These are phyloP conservation scores for Knoxia roxburghii DNA, from an alignment of 257 asterid species.

Conservation along the genomic window DNA sequence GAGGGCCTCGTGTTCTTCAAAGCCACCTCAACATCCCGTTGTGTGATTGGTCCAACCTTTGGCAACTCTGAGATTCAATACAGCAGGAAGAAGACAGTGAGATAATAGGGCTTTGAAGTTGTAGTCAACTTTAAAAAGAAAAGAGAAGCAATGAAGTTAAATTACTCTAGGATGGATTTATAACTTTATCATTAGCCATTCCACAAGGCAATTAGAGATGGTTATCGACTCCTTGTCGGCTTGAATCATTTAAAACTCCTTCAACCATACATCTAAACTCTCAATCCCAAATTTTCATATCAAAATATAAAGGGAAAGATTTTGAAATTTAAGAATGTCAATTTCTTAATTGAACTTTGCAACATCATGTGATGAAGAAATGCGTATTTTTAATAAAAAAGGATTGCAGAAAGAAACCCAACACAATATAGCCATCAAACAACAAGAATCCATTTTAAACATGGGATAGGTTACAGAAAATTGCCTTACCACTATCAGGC, in stretches of 20 bases:
- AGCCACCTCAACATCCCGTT: conserved; percentile 65
- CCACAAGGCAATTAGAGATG: neutral
- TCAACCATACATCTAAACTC: too few relatives aligned
- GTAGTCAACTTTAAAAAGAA: too few relatives aligned
- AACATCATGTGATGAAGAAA: neutral
- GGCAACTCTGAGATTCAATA: conserved; percentile 61
- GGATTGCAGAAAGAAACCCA: neutral
- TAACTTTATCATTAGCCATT: neutral
- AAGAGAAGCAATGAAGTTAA: too few relatives aligned
- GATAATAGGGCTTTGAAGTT: too few relatives aligned
- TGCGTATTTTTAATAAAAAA: neutral
- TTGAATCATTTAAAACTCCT: too few relatives aligned
- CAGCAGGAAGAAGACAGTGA: too few relatives aligned
- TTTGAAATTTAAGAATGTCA: too few relatives aligned
- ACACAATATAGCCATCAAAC: neutral
- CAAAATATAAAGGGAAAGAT: too few relatives aligned
- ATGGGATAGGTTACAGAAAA: neutral
- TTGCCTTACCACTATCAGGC: conserved; percentile 73
- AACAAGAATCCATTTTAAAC: neutral
- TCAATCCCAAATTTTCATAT: too few relatives aligned
- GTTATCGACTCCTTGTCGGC: neutral
- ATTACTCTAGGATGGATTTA: neutral
- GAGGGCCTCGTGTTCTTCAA: conserved; percentile 91
- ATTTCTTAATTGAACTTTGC: too few relatives aligned
- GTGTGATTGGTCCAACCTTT: conserved; percentile 71